phyloP scores from a whole-genome alignment of 768 basidiomycete genomes.

The Candolleomyces eurysporus region DNA sequence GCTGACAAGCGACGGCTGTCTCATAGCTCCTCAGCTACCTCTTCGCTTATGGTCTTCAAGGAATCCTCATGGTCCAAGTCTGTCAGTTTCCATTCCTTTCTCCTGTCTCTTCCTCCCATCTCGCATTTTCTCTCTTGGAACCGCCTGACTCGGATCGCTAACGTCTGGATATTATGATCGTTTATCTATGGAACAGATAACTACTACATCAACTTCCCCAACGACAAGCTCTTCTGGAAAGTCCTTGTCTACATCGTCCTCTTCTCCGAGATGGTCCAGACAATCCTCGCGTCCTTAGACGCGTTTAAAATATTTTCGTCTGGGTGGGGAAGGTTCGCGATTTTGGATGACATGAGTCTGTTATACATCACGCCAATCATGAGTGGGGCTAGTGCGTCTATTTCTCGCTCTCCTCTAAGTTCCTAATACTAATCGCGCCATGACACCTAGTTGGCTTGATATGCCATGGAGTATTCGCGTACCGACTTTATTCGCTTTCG shows the following conservation, averaged over 20 bases:
- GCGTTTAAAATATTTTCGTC: conserved; percentile 23
- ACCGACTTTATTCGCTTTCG: conserved; percentile 24
- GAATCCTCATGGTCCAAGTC: conserved; percentile 29
- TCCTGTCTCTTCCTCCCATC: too few species aligned
- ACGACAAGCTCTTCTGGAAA: conserved; percentile 25
- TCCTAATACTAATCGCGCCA: not conserved
- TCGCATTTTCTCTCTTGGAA: too few species aligned
- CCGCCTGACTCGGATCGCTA: not conserved
- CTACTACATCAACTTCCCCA: conserved; percentile 29
- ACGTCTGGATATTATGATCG: too few species aligned
- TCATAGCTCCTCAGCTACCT: conserved; percentile 23
- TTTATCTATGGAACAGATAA: conserved; percentile 18
- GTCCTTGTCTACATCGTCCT: conserved; percentile 22
- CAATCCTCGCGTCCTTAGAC: conserved; percentile 21
- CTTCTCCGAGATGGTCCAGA: conserved; percentile 26
- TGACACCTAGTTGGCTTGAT: conserved; percentile 18
- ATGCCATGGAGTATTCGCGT: conserved; percentile 30
- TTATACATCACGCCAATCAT: conserved; percentile 28
- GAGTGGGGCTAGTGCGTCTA: conserved; percentile 21
- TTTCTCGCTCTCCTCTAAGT: not conserved
- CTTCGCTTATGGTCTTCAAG: conserved; percentile 28
- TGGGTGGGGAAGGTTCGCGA: conserved; percentile 22
- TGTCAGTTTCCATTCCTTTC: conserved; percentile 21
- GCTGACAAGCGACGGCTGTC: not conserved
- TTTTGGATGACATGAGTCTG: conserved; percentile 22